Percentiles rank a stretch among this genome's conserved stretches.
phyloP scores from a whole-genome alignment of 2,329 filamentous ascomycete species.

The Alternaria tenuissima region DNA sequence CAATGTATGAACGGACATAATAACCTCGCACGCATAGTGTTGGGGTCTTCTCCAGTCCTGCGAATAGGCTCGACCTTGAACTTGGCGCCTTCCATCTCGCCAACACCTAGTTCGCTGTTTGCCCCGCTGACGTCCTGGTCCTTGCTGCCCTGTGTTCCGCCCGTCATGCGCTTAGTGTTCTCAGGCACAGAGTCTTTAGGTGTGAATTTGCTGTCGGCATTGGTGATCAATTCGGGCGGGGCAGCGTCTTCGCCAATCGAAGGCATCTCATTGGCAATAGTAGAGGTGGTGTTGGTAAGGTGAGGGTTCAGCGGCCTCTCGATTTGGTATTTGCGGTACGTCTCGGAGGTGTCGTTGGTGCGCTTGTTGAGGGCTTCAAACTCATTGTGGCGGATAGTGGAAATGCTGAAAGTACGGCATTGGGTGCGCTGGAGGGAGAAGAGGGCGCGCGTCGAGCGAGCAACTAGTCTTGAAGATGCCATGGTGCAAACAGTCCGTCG shows the following conservation, averaged over 20 bases:
- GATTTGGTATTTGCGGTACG: slow-evolving; percentile 64
- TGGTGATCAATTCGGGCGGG: slow-evolving; percentile 68
- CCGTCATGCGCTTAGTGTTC: slow-evolving; percentile 71
- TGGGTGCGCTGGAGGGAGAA: slow-evolving; percentile 46
- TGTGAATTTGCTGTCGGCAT: slow-evolving; percentile 63
- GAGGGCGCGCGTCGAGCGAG: slow-evolving; percentile 56
- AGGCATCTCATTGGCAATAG: slow-evolving; percentile 69
- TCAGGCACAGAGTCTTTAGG: slow-evolving; percentile 68
- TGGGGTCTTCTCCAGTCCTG: slow-evolving; percentile 80
- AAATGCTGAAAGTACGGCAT: slow-evolving; percentile 50
- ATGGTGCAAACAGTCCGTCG: slow-evolving; percentile 45
- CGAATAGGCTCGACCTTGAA: slow-evolving; percentile 93
- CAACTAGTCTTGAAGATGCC: slow-evolving; percentile 56
- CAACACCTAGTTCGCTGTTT: slow-evolving; percentile 39
- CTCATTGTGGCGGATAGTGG: slow-evolving; percentile 44
- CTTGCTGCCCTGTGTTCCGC: slow-evolving; percentile 64
- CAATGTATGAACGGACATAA: slow-evolving; percentile 63
- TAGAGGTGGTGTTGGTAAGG: slow-evolving; percentile 70
- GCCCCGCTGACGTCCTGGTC: slow-evolving; percentile 42
- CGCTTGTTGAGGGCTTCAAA: slow-evolving; percentile 59
- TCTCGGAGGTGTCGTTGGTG: slow-evolving; percentile 61
- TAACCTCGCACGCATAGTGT: slow-evolving; percentile 88
- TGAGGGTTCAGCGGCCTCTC: slow-evolving; percentile 68
- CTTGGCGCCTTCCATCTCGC: slow-evolving; percentile 56
- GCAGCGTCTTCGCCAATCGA: slow-evolving; percentile 64